Percentiles rank a stretch among this genome's conserved stretches.
phyloP scores from a whole-genome alignment of 1,284 basidiomycete genomes.

The Heterobasidion annosum region DNA sequence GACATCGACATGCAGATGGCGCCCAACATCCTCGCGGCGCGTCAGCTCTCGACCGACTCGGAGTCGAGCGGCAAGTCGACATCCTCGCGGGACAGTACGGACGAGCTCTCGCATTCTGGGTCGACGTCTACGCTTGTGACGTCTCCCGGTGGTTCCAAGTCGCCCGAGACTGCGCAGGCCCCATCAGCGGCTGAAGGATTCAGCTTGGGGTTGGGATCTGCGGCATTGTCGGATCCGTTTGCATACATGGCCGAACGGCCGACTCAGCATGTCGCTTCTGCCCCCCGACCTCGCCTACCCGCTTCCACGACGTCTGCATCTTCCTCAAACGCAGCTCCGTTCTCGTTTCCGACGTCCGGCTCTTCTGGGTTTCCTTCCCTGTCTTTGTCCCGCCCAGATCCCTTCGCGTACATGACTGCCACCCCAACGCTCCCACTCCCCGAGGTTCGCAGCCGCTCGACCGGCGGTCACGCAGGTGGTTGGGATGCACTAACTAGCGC shows the following conservation, averaged over 20 bases:
- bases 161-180: neutral
- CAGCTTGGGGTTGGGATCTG: no score
- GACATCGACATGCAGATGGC: neutral
- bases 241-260: neutral
- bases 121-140: neutral
- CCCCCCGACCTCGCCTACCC: no score
- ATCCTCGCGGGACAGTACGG: neutral
- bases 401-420: constrained; percentile 8
- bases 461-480: neutral
- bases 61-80: constrained; percentile 1
- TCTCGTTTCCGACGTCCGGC: neutral
- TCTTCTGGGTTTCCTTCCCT: neutral
- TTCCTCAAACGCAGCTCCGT: neutral
- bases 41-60: constrained; percentile 8
- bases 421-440: neutral
- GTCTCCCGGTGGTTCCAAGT: neutral
- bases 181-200: neutral
- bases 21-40: neutral
- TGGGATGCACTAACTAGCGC: neutral
- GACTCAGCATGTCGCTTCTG: neutral
- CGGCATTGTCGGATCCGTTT: neutral
- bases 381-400: constrained; percentile 5
- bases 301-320: neutral
- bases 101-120: constrained; percentile 11
- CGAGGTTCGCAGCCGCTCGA: neutral